phyloP scores from a whole-genome alignment of 805 yeast genomes.

The Lipomyces spencermartinsiae region DNA sequence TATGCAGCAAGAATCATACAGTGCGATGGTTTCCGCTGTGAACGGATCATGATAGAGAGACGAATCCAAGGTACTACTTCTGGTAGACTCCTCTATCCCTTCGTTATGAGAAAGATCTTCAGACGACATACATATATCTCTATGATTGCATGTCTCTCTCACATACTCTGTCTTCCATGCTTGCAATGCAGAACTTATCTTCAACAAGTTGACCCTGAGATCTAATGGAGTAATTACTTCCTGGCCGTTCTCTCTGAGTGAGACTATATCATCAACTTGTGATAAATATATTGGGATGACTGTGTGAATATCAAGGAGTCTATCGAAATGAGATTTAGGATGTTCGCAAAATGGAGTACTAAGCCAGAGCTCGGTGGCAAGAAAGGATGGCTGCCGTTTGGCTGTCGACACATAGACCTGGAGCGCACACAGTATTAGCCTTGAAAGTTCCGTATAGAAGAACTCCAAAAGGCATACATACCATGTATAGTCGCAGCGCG shows the following conservation, averaged over 20 bases:
- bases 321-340: conserved; percentile 10
- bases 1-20: conserved; percentile 7
- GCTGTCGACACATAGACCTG: conserved; percentile 11
- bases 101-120: conserved; percentile 1
- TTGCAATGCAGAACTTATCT: conserved; percentile 5
- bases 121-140: not conserved
- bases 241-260: not conserved
- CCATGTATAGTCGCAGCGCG: conserved; percentile 10
- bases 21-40: conserved; percentile 8
- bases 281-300: conserved; percentile 8
- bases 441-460: not conserved
- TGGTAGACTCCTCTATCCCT: not conserved
- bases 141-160: not conserved
- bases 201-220: conserved; percentile 1
- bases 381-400: conserved; percentile 8
- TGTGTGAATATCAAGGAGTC: conserved; percentile 8
- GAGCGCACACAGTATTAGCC: not conserved
- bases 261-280: conserved; percentile 1
- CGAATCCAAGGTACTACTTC: conserved; percentile 3
- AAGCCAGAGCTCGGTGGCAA: conserved; percentile 8
- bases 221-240: not conserved
- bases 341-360: conserved; percentile 5
- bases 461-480: not conserved
- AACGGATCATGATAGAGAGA: conserved; percentile 10
- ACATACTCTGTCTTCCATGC: conserved; percentile 3